A percentile compares a stretch with the other conserved stretches of the same genome.
These are phyloP conservation scores for Suillus luteus DNA, from an alignment of 768 basidiomycete genomes.

Conservation along the genomic window DNA sequence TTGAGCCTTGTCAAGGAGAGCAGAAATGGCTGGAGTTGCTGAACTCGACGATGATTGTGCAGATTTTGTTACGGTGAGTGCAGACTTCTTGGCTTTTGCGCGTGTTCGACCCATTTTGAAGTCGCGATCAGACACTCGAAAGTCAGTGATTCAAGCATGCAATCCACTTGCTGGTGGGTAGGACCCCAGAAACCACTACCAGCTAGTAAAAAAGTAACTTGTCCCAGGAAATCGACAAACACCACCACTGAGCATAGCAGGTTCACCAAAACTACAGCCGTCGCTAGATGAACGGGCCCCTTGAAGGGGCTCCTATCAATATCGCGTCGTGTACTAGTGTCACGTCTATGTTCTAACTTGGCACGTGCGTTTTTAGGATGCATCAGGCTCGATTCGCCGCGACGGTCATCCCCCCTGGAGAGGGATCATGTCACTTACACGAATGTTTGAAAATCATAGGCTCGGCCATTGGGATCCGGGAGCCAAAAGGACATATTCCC, in stretches of 20 bases:
- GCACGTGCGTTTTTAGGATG: background rate
- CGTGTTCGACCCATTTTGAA: slow-evolving; percentile 55
- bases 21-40: slow-evolving; percentile 46
- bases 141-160: background rate
- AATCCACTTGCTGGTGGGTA: background rate
- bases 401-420: background rate
- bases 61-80: slow-evolving; percentile 22
- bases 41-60: slow-evolving; percentile 22
- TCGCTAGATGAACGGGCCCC: background rate
- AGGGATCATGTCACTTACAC: background rate
- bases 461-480: background rate
- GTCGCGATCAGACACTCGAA: background rate
- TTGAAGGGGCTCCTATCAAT: background rate
- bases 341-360: too few species aligned
- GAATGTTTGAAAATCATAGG: background rate
- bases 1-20: slow-evolving; percentile 77
- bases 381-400: background rate
- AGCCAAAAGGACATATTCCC: background rate
- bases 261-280: background rate
- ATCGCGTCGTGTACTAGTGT: background rate
- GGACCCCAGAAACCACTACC: slow-evolving; percentile 4
- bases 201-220: background rate
- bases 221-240: too few species aligned
- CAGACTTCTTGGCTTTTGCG: slow-evolving; percentile 39
- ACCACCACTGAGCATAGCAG: background rate